Percentiles rank a stretch among this genome's conserved stretches.
Conservation (phyloP, 768 basidiomycete species). For the Mycena belliarum region DNA sequence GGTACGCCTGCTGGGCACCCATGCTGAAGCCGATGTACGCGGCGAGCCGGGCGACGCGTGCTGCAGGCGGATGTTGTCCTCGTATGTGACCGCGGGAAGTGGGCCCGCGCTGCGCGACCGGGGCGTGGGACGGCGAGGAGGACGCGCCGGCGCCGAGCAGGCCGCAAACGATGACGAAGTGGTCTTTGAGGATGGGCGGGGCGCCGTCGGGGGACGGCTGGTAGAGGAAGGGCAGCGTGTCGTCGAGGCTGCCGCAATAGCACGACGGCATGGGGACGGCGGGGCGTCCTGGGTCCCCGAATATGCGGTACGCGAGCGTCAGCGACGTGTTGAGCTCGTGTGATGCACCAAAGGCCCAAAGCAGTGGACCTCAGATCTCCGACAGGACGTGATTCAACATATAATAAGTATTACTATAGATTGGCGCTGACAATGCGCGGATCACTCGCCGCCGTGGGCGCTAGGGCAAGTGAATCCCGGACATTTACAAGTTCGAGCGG, state of each 20-base stretch:
- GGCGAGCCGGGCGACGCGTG: slow-evolving; percentile 14
- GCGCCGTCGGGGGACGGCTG: not conserved
- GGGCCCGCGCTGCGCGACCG: slow-evolving; percentile 2
- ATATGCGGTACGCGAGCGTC: slow-evolving; percentile 19
- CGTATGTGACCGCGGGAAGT: slow-evolving; percentile 9
- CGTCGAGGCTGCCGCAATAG: slow-evolving; percentile 10
- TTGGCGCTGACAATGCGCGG: too few relatives aligned
- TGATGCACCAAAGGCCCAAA: too few relatives aligned
- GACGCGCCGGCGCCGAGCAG: slow-evolving; percentile 19
- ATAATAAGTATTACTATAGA: too few relatives aligned
- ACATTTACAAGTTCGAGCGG: too few relatives aligned
- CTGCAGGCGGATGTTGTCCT: slow-evolving; percentile 20
- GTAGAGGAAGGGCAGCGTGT: slow-evolving; percentile 20
- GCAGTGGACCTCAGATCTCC: too few relatives aligned
- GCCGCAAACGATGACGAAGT: slow-evolving; percentile 20
- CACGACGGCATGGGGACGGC: slow-evolving; percentile 18
- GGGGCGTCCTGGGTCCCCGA: slow-evolving; percentile 15
- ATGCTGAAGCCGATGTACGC: slow-evolving; percentile 23
- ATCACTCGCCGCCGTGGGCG: too few relatives aligned
- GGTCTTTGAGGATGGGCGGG: slow-evolving; percentile 4
- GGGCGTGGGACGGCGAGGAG: slow-evolving; percentile 16
- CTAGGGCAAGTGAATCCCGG: too few relatives aligned
- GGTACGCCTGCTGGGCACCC: slow-evolving; percentile 21
- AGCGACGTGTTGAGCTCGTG: too few relatives aligned
- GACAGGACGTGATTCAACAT: too few relatives aligned